Conservation (phyloP, 345 rosid species). For the Citrus inodora region DNA sequence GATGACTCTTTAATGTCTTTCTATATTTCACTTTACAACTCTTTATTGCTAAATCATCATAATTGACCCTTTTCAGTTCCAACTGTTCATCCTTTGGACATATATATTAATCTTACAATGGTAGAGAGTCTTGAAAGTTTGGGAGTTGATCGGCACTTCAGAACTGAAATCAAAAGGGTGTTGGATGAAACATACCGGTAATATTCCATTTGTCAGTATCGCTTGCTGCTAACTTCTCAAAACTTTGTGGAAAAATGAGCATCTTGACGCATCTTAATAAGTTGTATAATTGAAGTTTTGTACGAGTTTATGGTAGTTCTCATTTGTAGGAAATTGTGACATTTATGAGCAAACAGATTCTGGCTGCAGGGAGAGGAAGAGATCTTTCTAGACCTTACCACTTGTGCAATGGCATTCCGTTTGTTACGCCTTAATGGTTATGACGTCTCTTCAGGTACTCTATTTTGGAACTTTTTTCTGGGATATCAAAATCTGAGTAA, state of each 20-base stretch:
- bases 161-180: slow-evolving; percentile 42
- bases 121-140: slow-evolving; percentile 61
- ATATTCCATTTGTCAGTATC: background rate
- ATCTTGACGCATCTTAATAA: background rate
- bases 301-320: background rate
- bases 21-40: background rate
- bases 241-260: background rate
- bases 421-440: slow-evolving; percentile 61
- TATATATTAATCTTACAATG: slow-evolving; percentile 51
- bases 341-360: slow-evolving; percentile 42
- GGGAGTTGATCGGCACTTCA: slow-evolving; percentile 66
- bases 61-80: slow-evolving; percentile 55
- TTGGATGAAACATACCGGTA: slow-evolving; percentile 74
- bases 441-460: slow-evolving; percentile 67
- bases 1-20: background rate
- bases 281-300: background rate
- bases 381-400: slow-evolving; percentile 50
- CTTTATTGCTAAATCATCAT: background rate
- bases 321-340: slow-evolving; percentile 13
- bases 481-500: background rate
- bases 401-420: slow-evolving; percentile 81
- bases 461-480: background rate
- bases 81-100: slow-evolving; percentile 58
- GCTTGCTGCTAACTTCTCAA: background rate
- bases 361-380: slow-evolving; percentile 78